Base-by-base conservation (phyloP, 2,329 filamentous ascomycete species). In the Tympanopsis confertula region DNA sequence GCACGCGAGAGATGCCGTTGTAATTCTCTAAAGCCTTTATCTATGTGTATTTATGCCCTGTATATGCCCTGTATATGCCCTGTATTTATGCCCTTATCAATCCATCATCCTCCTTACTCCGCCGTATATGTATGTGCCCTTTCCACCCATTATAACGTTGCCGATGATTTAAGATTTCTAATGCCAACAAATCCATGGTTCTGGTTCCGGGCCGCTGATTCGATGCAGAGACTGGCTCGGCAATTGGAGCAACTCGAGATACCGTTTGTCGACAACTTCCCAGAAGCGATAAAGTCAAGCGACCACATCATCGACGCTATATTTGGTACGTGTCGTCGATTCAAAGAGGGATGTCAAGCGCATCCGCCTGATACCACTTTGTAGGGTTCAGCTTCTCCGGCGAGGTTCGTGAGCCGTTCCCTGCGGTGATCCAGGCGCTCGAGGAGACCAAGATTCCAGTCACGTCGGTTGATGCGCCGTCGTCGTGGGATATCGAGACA, bases 301-400 rank as follows among this genome's bases (percentile, higher is more conserved):
- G 82, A 95, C 53, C 83, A 94, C 47, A 63, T 98, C 38, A 67
- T 98, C 41, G 91, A 98, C 58, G 86, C 91, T 7, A 86, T 98
- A 44, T 98, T 98, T 54, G 87, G 85, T 82, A 57, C 35, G 62
- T 60, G 19, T 37, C 38, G 29, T 14, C 10, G 30, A 10, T 10
- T 10, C 13, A 28, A n/a, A n/a, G n/a, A n/a, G 24, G 24, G 24
- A 28, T 28, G 29, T 33, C 20, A 18, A 36, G 43, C 47, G 22
- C 52, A 43, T 37, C 35, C 35, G 17, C 20, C 19, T 37, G 35
- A 40, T 37, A n/a, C 12, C 17, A 36, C 15, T 3, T 13, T 18
- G 19, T 24, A 82, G 82, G 86, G 5, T 98, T 98, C 64, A 91
- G 83, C 42, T 98, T 98, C 63, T 81, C 79, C 2, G 89, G 88